Conservation (phyloP, 2,329 filamentous ascomycete genomes). For the Knoxdaviesia capensis region DNA sequence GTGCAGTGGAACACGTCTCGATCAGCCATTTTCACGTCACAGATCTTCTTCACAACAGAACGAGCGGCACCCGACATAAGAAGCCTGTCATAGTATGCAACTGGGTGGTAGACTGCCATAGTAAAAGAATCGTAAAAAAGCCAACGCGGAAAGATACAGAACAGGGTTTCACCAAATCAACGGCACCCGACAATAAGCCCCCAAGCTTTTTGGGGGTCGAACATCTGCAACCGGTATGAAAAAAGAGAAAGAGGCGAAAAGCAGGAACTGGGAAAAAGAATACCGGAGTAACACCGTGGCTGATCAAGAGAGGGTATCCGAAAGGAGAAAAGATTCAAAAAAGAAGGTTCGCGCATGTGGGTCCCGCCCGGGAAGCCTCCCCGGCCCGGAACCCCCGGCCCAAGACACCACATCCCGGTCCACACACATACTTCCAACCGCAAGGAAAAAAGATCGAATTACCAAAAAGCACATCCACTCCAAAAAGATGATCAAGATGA, state of each 20-base stretch:
- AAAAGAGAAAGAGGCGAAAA: background rate
- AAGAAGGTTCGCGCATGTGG: background rate
- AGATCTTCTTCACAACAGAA: no score
- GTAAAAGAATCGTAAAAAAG: background rate
- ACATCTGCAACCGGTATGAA: background rate
- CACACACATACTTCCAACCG: background rate
- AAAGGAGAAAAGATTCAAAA: background rate
- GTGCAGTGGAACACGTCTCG: no score
- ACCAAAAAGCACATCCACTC: background rate
- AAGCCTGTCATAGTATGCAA: no score
- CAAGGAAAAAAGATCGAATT: background rate
- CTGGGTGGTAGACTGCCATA: no score
- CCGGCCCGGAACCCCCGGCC: no score
- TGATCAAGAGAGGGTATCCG: background rate
- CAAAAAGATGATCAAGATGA: background rate
- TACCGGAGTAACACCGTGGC: background rate
- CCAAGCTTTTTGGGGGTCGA: background rate
- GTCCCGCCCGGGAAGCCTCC: constrained; percentile 1
- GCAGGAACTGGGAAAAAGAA: background rate
- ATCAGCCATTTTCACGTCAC: no score
- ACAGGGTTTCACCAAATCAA: background rate
- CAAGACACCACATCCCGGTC: background rate
- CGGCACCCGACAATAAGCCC: background rate
- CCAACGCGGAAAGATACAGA: background rate
- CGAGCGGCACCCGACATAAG: no score